Base-by-base conservation (phyloP, 2,329 filamentous ascomycete genomes). In the Harringtonia aguacate region DNA sequence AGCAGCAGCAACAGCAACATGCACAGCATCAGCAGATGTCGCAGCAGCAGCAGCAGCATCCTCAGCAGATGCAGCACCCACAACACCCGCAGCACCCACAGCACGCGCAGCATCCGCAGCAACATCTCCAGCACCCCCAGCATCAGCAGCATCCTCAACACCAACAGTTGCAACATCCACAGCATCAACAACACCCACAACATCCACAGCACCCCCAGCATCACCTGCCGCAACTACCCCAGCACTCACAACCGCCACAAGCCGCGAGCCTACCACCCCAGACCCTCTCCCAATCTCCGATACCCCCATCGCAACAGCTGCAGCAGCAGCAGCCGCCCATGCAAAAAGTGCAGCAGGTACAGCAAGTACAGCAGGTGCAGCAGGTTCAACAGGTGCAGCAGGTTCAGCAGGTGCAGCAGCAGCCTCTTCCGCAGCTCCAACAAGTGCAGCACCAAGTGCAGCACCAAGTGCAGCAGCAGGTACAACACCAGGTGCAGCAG, bases 221-320 rank as follows among this genome's bases (percentile, higher is more conserved):
- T 13, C 14, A 24, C 7, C 43, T 52, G 8, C 52, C 57, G 21
- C 58, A 57, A 31, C 58, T 56, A 21, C 33, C 42, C 7, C 48
- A 53, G 21, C 34, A 55, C 33, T 50, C 48, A 14, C 56, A 50
- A n/a, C 46, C 57, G 2, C 43, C 49, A 6, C 45, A 55, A 29
- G 63, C 52, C 63, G 68, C 30, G 48, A 68, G 55, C 57, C 68
- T 45, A 61, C 70, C 49, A 68, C 68, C 56, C 60, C 69, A 43
- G 65, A 69, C 50, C 61, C 62, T 48, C 58, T 68, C 46, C 34
- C 65, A 69, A 51, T 70, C 64, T 52, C 65, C 58, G 35, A 67
- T 58, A 17, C 56, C 64, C 21, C 66, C 61, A 36, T 61, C 62
- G 48, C 65, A 63, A 48, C 71, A 67, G 59, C 68, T 69, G 56